phyloP scores from a whole-genome alignment of 805 yeast genomes.

The Lachancea kluyveri region DNA sequence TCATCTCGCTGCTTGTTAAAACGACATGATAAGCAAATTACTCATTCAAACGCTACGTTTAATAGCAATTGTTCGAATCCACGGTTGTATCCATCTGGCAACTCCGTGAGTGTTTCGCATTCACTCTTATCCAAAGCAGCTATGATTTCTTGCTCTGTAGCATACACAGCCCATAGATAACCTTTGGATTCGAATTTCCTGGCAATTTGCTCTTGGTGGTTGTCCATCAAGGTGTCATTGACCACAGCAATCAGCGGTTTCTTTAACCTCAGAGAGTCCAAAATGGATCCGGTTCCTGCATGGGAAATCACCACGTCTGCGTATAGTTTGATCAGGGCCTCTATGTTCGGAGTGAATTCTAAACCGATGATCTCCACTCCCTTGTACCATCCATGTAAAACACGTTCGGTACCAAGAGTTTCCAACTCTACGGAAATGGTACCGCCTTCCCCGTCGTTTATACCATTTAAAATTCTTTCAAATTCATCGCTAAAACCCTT shows the following conservation, averaged over 20 bases:
- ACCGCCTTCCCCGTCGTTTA: background rate
- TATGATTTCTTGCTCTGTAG: slow-evolving; percentile 8
- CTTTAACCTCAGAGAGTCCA: slow-evolving; percentile 58
- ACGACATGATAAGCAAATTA: too few relatives aligned
- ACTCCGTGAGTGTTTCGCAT: slow-evolving; percentile 4
- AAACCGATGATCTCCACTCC: slow-evolving; percentile 38
- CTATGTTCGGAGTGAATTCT: slow-evolving; percentile 38
- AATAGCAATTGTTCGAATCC: slow-evolving; percentile 14
- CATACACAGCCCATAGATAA: slow-evolving; percentile 23
- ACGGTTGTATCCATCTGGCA: slow-evolving; percentile 14
- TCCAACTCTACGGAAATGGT: background rate
- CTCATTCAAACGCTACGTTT: too few relatives aligned
- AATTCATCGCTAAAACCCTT: slow-evolving; percentile 26
- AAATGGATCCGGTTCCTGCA: slow-evolving; percentile 87
- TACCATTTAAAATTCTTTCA: slow-evolving; percentile 6
- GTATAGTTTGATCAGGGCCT: slow-evolving; percentile 32
- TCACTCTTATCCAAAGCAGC: slow-evolving; percentile 10
- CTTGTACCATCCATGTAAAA: background rate
- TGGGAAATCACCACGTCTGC: slow-evolving; percentile 73
- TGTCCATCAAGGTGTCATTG: slow-evolving; percentile 72
- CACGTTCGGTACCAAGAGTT: slow-evolving; percentile 1
- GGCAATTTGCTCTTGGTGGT: slow-evolving; percentile 80
- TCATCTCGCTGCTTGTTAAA: too few relatives aligned
- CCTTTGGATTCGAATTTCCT: slow-evolving; percentile 37
- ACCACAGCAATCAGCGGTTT: slow-evolving; percentile 64